Evolutionary conservation across 352 stramenopile genomes (phyloP).

Genomic region (Pythium myriotylum): DNA sequence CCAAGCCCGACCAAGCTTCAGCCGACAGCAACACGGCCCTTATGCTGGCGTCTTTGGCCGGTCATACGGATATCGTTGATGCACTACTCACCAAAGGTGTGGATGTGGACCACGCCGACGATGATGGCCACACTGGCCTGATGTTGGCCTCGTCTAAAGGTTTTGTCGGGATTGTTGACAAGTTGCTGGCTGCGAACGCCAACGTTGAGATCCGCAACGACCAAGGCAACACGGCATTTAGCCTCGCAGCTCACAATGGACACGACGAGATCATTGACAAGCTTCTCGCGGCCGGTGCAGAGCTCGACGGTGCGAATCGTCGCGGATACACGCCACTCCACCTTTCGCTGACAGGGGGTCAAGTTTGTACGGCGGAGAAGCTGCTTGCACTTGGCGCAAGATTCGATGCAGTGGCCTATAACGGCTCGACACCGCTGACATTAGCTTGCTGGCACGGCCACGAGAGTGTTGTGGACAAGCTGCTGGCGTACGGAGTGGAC

Average conservation of each 20-base stretch:
- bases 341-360: neutral
- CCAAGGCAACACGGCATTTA: neutral
- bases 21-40: too few relatives aligned
- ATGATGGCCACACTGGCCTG: neutral
- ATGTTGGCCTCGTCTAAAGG: too few relatives aligned
- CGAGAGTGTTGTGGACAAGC: neutral
- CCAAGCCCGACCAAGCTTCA: too few relatives aligned
- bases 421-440: neutral
- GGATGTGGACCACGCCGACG: neutral
- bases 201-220: too few relatives aligned
- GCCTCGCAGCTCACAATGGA: neutral
- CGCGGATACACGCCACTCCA: neutral
- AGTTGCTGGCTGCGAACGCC: too few relatives aligned
- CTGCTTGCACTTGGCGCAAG: neutral
- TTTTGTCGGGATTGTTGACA: too few relatives aligned
- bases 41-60: neutral
- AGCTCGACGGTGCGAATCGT: neutral
- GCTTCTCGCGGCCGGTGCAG: constrained; percentile 1
- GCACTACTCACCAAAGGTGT: neutral
- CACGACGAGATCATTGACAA: neutral
- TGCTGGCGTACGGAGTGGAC: neutral
- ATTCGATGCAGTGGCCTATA: neutral
- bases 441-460: neutral
- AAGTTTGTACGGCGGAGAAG: neutral
- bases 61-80: neutral